Evolutionary conservation across 768 basidiomycete genomes (phyloP).

Genomic region (Phanerochaete carnosa): DNA sequence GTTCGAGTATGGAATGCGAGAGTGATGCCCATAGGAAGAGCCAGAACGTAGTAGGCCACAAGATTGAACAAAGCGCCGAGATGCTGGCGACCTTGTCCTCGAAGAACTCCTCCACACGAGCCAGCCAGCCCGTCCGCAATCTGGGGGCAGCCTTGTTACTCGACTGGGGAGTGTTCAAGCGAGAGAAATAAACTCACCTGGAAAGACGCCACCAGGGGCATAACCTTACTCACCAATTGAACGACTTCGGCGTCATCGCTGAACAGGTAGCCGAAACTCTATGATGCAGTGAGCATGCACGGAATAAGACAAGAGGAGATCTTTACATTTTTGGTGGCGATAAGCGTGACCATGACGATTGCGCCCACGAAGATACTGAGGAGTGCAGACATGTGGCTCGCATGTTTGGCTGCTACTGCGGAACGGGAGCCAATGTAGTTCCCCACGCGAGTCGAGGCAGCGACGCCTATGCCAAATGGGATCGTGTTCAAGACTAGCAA

Average conservation of each 20-base stretch:
- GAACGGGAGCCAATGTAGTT: conserved; percentile 64
- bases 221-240: conserved; percentile 42
- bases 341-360: conserved; percentile 55
- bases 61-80: conserved; percentile 74
- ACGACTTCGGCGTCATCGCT: conserved; percentile 60
- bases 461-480: conserved; percentile 75
- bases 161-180: background rate
- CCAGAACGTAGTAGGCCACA: conserved; percentile 57
- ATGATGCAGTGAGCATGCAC: background rate
- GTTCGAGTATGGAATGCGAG: conserved; percentile 41
- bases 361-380: conserved; percentile 58
- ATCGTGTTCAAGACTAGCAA: conserved; percentile 62
- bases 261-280: conserved; percentile 68
- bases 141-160: conserved; percentile 20
- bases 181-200: conserved; percentile 33
- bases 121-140: conserved; percentile 51
- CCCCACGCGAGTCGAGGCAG: conserved; percentile 70
- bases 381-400: conserved; percentile 62
- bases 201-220: conserved; percentile 55
- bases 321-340: conserved; percentile 55
- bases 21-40: conserved; percentile 48
- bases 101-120: conserved; percentile 46
- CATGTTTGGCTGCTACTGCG: conserved; percentile 47
- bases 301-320: background rate
- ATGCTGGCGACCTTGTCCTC: conserved; percentile 58